These are phyloP conservation scores for Kalaharituber pfeilii DNA, from an alignment of 2,329 filamentous ascomycete genomes.

Conservation along the genomic window DNA sequence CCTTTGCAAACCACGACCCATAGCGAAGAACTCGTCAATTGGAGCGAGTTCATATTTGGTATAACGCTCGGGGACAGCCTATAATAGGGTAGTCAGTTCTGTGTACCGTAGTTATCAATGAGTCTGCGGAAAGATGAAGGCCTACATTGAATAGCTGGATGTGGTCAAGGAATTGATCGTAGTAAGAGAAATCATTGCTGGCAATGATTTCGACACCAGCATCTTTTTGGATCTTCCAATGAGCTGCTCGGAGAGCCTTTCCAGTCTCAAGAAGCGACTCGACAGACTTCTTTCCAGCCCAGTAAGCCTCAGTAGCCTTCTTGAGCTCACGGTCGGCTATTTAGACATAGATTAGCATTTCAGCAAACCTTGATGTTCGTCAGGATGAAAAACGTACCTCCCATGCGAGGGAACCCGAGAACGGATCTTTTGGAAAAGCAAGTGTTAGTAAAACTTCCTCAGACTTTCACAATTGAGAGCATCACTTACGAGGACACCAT, in stretches of 20 bases:
- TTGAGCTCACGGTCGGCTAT: slow-evolving; percentile 82
- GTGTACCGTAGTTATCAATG: slow-evolving; percentile 15
- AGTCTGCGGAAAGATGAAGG: neutral
- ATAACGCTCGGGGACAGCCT: slow-evolving; percentile 88
- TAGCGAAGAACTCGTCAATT: slow-evolving; percentile 97
- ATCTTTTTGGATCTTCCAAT: slow-evolving; percentile 99
- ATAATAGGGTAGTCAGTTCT: slow-evolving; percentile 15
- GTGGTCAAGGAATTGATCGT: slow-evolving; percentile 94
- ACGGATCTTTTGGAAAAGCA: slow-evolving; percentile 38
- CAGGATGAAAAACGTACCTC: slow-evolving; percentile 31
- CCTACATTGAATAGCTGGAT: slow-evolving; percentile 89
- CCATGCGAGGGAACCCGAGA: slow-evolving; percentile 98
- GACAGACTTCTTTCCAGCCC: slow-evolving; percentile 86
- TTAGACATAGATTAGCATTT: slow-evolving; percentile 6
- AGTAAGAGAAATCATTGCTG: slow-evolving; percentile 98
- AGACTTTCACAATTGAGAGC: neutral
- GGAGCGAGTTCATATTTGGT: slow-evolving; percentile 70
- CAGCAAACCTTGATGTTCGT: slow-evolving; percentile 5
- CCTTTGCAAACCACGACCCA: slow-evolving; percentile 97
- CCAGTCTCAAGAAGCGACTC: slow-evolving; percentile 82
- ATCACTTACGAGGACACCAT: slow-evolving; percentile 1
- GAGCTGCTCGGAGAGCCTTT: slow-evolving; percentile 86
- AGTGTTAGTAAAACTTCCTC: neutral
- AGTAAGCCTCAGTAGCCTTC: slow-evolving; percentile 98
- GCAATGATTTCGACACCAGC: slow-evolving; percentile 95